phyloP scores from a whole-genome alignment of 1,139 yeast species.

The Yamadazyma sp. region DNA sequence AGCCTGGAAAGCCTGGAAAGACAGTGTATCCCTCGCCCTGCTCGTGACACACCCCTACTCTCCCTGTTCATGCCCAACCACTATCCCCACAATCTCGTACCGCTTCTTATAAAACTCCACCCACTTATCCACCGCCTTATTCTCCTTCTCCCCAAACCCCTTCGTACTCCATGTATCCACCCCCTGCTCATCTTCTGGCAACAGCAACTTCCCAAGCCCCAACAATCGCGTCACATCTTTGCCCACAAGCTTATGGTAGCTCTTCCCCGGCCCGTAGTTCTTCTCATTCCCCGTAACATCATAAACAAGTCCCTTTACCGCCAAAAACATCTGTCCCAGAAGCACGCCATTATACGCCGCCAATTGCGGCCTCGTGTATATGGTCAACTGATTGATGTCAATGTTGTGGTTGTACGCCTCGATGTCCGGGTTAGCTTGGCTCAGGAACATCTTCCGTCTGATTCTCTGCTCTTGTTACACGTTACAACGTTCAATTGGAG shows the following conservation, averaged over 20 bases:
- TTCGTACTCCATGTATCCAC: constrained; percentile 47
- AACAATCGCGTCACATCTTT: constrained; percentile 75
- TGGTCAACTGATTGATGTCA: constrained; percentile 29
- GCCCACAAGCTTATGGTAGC: constrained; percentile 73
- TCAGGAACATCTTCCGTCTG: constrained; percentile 6
- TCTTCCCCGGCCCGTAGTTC: constrained; percentile 75
- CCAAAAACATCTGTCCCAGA: constrained; percentile 56
- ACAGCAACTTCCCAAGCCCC: constrained; percentile 42
- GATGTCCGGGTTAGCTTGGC: constrained; percentile 17
- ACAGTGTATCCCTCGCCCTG: too few species aligned
- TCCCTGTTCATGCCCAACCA: constrained; percentile 25
- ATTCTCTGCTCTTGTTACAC: too few species aligned
- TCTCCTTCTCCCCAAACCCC: constrained; percentile 51
- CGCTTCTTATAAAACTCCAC: constrained; percentile 53
- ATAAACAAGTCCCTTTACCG: constrained; percentile 71
- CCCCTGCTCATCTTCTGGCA: constrained; percentile 11
- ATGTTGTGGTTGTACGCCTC: constrained; percentile 21
- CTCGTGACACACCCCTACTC: too few species aligned
- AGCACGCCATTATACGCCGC: constrained; percentile 33
- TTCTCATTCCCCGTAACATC: constrained; percentile 68
- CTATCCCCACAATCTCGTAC: constrained; percentile 39
- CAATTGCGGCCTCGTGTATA: constrained; percentile 36
- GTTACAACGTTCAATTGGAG: neutral
- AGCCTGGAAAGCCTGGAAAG: too few species aligned
- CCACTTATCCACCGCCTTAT: constrained; percentile 57